Conservation (phyloP, 441 rosid species). For the Jatropha podagrica region DNA sequence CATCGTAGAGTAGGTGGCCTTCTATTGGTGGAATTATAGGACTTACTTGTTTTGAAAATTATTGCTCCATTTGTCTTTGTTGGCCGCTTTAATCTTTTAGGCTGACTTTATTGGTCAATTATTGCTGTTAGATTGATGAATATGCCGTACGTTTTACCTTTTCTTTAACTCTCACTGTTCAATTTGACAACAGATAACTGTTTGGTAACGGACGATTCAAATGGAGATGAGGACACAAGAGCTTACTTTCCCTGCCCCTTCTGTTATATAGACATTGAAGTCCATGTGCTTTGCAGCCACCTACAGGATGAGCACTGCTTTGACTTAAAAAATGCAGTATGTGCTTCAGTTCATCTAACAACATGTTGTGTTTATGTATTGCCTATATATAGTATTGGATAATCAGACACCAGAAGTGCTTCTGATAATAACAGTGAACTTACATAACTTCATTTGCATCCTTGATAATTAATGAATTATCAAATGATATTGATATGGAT, state of each 20-base stretch:
- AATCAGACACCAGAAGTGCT: too few relatives aligned
- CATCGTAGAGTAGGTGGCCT: neutral
- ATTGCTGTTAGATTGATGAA: conserved; percentile 14
- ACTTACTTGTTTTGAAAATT: neutral
- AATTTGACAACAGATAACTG: conserved; percentile 35
- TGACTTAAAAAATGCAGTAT: conserved; percentile 58
- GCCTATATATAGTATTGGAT: neutral
- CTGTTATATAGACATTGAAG: conserved; percentile 56
- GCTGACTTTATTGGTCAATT: neutral
- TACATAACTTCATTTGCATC: neutral
- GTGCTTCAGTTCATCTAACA: conserved; percentile 21
- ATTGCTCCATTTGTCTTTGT: neutral
- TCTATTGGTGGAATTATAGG: neutral
- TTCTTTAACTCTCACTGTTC: conserved; percentile 12
- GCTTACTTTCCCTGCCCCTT: conserved; percentile 62
- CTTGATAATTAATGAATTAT: conserved; percentile 2
- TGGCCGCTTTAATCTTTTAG: too few relatives aligned
- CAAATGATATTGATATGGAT: neutral
- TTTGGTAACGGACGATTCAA: conserved; percentile 39
- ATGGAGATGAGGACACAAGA: conserved; percentile 54
- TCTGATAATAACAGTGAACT: neutral
- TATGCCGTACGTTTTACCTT: neutral
- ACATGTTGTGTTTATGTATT: neutral
- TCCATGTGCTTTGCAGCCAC: conserved; percentile 47
- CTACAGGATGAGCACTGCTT: conserved; percentile 66